Evolutionary conservation across 352 stramenopile genomes (phyloP), one percentile per base, ranked within the genome.

Genomic region (Globisporangium takayamanum): DNA sequence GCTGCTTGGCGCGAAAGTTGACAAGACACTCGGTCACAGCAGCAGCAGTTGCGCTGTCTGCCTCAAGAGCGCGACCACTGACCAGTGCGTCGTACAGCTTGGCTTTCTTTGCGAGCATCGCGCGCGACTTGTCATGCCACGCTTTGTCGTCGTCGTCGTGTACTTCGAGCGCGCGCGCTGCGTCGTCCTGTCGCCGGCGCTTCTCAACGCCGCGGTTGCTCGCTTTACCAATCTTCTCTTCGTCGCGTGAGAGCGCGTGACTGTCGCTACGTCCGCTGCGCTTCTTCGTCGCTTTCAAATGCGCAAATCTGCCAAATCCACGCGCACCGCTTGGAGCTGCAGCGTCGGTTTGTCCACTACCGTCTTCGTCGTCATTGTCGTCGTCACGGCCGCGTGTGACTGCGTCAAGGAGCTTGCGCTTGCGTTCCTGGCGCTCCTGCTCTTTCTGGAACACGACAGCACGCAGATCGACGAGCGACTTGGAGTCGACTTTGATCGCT

Each of bases 381-480:
- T 65, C 47, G 22, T 62, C 61, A 11, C 58, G 49, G 22, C 16
- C 48, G 28, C 16, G 25, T 28, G 48, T 49, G 5, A 57, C 3
- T 28, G 54, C 59, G 25, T 73, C 74, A 22, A 64, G 57, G 6
- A 82, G 68, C 12, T 72, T 60, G 22, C 74, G 72, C 45, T 84
- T 68, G 1, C 80, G 74, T 50, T 73, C 77, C 50, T 87, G 75
- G 7, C 73, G 71, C 63, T 94, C 82, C 60, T 94, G 76, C 37
- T 92, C 80, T 60, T 94, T 94, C 63, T 88, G 72, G 52, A 84
- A 94, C 14, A 94, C 81, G 20, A 92, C 69, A 1, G 85, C 83
- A 54, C 89, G 90, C 53, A 96, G 73, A 41, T 90, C 87, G 20
- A 96, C 69, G 46, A 94, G 68, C 36, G 82, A 93, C 68, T 90